Percentiles rank a stretch among this genome's conserved stretches.
Evolutionary conservation across 345 rosid genomes (phyloP).

Genomic region (sweet orange (Citrus sinensis)): DNA sequence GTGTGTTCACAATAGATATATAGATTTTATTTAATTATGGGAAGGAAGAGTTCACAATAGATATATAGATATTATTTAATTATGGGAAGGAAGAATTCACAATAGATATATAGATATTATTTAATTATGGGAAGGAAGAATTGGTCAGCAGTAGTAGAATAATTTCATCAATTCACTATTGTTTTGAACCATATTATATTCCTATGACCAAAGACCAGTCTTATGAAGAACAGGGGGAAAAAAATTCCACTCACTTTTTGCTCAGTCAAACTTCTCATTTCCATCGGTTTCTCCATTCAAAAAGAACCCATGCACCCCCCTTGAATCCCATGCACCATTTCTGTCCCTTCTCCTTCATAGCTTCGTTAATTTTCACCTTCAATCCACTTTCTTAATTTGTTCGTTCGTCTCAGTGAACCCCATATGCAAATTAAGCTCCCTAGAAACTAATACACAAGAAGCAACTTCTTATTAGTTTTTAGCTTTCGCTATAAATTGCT

Average conservation of each 20-base stretch:
- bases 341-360: neutral
- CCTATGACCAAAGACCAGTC: slow-evolving; percentile 37
- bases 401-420: neutral
- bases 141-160: slow-evolving; percentile 31
- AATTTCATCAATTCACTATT: slow-evolving; percentile 3
- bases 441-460: neutral
- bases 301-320: neutral
- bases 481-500: neutral
- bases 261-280: slow-evolving; percentile 23
- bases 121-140: slow-evolving; percentile 8
- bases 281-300: neutral
- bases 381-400: neutral
- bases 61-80: neutral
- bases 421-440: neutral
- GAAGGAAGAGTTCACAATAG: too few species aligned
- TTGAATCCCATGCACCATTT: neutral
- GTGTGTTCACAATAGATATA: too few species aligned
- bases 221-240: neutral
- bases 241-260: neutral
- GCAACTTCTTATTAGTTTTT: neutral
- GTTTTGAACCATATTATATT: neutral
- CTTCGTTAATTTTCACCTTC: neutral
- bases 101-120: too few species aligned
- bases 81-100: too few species aligned
- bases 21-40: neutral